These are phyloP conservation scores for Blastobotrys ciferrii DNA, from an alignment of 1,139 yeast species.

Conservation along the genomic window DNA sequence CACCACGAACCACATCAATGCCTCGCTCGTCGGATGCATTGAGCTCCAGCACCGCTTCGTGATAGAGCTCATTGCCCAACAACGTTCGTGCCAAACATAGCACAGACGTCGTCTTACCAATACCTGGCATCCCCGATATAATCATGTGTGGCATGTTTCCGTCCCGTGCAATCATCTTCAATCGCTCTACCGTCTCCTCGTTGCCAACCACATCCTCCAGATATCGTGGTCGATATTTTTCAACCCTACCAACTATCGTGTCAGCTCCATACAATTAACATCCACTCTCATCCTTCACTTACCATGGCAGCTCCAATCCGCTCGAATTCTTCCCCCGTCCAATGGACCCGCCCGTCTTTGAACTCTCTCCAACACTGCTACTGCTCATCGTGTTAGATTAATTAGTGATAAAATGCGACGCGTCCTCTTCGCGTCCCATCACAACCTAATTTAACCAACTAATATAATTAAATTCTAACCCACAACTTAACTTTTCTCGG, in stretches of 20 bases:
- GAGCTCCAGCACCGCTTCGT: constrained; percentile 84
- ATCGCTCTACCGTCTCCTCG: constrained; percentile 80
- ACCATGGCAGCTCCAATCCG: constrained; percentile 30
- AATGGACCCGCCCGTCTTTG: constrained; percentile 17
- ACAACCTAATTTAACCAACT: too few species aligned
- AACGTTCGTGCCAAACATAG: constrained; percentile 86
- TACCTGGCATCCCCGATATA: constrained; percentile 92
- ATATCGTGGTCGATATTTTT: constrained; percentile 81
- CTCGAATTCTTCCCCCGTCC: constrained; percentile 8
- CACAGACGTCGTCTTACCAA: constrained; percentile 92
- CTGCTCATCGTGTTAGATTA: neutral
- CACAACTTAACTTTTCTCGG: too few species aligned
- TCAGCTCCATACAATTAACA: neutral
- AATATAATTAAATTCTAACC: too few species aligned
- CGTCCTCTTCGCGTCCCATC: constrained; percentile 3
- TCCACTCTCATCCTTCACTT: constrained; percentile 7
- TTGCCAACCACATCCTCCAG: constrained; percentile 91
- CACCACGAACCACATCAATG: constrained; percentile 87
- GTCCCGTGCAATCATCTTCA: constrained; percentile 79
- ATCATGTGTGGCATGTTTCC: constrained; percentile 98
- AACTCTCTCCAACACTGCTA: constrained; percentile 10
- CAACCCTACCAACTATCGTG: constrained; percentile 61
- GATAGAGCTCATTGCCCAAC: constrained; percentile 58
- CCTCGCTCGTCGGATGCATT: constrained; percentile 98
- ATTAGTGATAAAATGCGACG: neutral